Base-by-base conservation (phyloP, 2,329 filamentous ascomycete genomes). In the Sporothrix schenckii region DNA sequence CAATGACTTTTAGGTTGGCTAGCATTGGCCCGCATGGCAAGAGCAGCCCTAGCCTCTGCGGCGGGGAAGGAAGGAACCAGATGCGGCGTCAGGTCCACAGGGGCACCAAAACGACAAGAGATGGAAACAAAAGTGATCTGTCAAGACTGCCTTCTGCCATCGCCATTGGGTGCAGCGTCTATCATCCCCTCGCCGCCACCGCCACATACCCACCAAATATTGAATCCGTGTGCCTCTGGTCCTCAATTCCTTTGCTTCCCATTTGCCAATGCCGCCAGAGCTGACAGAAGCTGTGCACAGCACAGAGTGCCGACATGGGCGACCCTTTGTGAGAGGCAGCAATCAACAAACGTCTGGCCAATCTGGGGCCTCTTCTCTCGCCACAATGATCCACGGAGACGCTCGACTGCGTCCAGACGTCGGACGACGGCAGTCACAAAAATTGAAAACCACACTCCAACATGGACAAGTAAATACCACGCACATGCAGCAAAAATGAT, bases 211-310 rank as follows among this genome's bases (percentile, higher is more conserved):
- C 65, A 52, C 34, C 39, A 34, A 68, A 68, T 49, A 30, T 30
- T 34, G n/a, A 14, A 21, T 14, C 44, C 66, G 24, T 58, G 49
- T 67, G 47, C 52, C 14, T 53, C 39, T n/a, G 27, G 16, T n/a
- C 13, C 53, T 58, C 24, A 14, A 24, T 21, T 61, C 66, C 66
- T 50, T 47, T 49, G 66, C 66, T 30, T 60, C 66, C 66, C 44
- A 69, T 69, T 69, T 61, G 66, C 54, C 54, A 69, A 61, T 61
- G 66, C 54, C 66, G 61, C 24, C 30, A 16, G 21, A 39, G 39
- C 39, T 39, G 58, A 27, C 34, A 6, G 6, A 47, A 47, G 41
- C 14, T 39, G 21, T 39, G 30, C 27, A 24, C 49, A 19, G 30
- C 27, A 24, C 49, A 19, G 65, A 53, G 49, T 34, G 54, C 63